Conservation (phyloP, 2,329 filamentous ascomycete species). For the Apiospora aurea region DNA sequence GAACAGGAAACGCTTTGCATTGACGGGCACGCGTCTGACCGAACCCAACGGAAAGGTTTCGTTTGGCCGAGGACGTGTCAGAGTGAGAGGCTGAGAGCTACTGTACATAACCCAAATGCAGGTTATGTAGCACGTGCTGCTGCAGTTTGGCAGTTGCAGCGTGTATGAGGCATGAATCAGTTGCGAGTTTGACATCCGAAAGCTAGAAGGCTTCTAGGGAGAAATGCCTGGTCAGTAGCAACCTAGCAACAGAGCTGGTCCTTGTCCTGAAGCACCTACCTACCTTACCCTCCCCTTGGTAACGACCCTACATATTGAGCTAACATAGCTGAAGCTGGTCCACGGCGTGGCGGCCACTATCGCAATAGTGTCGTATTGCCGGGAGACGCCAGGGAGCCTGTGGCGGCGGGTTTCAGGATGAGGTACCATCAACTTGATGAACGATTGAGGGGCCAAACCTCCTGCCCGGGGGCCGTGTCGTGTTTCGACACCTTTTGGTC, state of each 20-base stretch:
- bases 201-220: constrained; percentile 1
- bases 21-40: not conserved
- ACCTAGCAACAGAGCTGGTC: not conserved
- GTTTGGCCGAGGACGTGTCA: not conserved
- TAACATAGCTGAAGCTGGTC: not conserved
- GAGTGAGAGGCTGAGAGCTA: too few relatives aligned
- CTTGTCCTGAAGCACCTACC: constrained; percentile 11
- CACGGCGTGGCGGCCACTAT: not conserved
- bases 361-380: not conserved
- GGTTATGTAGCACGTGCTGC: not conserved
- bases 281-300: not conserved
- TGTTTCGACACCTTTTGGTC: constrained; percentile 9
- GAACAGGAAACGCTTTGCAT: constrained; percentile 14
- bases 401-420: constrained; percentile 5
- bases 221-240: not conserved
- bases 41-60: constrained; percentile 1
- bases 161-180: not conserved
- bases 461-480: not conserved
- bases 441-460: constrained; percentile 7
- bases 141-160: not conserved
- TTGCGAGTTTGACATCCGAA: not conserved
- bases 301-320: not conserved
- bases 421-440: not conserved
- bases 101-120: not conserved
- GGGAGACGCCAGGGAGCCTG: constrained; percentile 1